These are phyloP conservation scores for Pseudocercospora fuligena DNA, from an alignment of 2,329 filamentous ascomycete species.

Conservation along the genomic window DNA sequence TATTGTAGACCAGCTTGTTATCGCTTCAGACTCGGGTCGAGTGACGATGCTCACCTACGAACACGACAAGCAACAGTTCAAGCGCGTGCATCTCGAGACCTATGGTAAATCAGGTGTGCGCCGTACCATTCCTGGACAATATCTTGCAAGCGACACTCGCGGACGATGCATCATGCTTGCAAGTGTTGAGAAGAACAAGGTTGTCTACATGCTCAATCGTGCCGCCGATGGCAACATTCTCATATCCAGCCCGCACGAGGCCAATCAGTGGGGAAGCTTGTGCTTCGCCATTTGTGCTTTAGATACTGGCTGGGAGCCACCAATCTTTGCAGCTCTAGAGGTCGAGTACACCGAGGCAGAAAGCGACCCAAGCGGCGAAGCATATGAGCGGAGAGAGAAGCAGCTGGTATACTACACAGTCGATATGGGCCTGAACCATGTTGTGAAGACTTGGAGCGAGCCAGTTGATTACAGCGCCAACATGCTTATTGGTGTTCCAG, in stretches of 20 bases:
- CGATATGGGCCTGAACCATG: conserved; percentile 94
- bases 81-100: conserved; percentile 90
- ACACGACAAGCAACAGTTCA: conserved; percentile 83
- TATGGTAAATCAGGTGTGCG: conserved; percentile 97
- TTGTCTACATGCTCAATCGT: conserved; percentile 96
- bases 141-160: conserved; percentile 92
- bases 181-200: conserved; percentile 97
- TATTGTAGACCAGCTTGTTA: conserved; percentile 83
- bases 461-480: conserved; percentile 87
- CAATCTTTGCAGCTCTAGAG: conserved; percentile 92
- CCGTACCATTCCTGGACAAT: conserved; percentile 92
- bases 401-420: conserved; percentile 96
- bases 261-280: conserved; percentile 88
- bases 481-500: conserved; percentile 92
- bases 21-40: conserved; percentile 92
- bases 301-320: conserved; percentile 96
- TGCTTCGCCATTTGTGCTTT: conserved; percentile 86
- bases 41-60: conserved; percentile 94
- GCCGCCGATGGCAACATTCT: conserved; percentile 93
- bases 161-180: conserved; percentile 93
- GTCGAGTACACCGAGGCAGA: conserved; percentile 91
- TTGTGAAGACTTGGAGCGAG: conserved; percentile 95
- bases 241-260: conserved; percentile 95
- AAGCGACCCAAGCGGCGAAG: conserved; percentile 84
- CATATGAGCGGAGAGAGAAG: conserved; percentile 81